phyloP scores from a whole-genome alignment of 495 filamentous ascomycete genomes.

The Tuber indicum region DNA sequence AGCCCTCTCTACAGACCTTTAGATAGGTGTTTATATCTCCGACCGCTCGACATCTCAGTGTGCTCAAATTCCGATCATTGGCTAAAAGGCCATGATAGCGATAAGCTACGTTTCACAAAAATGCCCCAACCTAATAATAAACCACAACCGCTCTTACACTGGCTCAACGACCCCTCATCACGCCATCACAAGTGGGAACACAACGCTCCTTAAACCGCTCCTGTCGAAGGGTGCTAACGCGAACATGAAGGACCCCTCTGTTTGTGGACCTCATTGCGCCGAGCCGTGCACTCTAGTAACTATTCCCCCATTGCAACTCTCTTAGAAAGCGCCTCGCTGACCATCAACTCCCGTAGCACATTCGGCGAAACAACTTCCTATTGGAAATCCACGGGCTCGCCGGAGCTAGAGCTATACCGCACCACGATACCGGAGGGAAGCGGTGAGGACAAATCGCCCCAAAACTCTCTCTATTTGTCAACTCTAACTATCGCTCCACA shows the following conservation, averaged over 20 bases:
- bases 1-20: not conserved
- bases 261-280: not conserved
- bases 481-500: too few species aligned
- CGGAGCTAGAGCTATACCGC: too few species aligned
- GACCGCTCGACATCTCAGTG: not conserved
- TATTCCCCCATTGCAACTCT: not conserved
- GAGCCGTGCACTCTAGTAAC: not conserved
- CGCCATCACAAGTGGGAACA: not conserved
- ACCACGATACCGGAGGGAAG: too few species aligned
- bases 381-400: too few species aligned
- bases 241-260: not conserved
- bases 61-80: not conserved
- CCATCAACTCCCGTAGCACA: not conserved
- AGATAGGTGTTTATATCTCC: not conserved
- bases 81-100: not conserved
- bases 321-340: not conserved
- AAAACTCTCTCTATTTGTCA: too few species aligned
- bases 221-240: conserved; percentile 1
- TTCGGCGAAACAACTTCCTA: not conserved
- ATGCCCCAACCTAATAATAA: not conserved
- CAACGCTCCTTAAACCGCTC: not conserved
- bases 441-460: too few species aligned
- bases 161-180: not conserved
- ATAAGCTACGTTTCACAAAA: not conserved
- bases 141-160: not conserved